Evolutionary conservation across 371 early-diverging fungal species (phyloP).

Genomic region (Mortierella sp.): DNA sequence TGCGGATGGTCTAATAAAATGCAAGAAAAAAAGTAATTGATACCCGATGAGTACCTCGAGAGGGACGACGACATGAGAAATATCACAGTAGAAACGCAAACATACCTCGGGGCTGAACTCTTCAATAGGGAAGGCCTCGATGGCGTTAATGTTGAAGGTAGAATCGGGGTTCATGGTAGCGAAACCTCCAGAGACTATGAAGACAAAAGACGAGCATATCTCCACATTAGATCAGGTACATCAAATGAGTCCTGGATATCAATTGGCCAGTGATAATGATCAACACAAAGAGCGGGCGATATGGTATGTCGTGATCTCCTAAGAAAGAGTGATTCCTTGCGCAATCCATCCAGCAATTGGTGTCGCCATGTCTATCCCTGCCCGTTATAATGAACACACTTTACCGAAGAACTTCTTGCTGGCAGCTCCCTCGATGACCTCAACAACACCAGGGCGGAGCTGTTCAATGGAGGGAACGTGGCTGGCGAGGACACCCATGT

Average conservation of each 20-base stretch:
- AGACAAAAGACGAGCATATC: background rate
- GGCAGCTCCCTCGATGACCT: conserved; percentile 80
- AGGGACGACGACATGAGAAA: background rate
- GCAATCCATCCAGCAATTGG: background rate
- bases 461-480: conserved; percentile 98
- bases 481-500: conserved; percentile 98
- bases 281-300: too few species aligned
- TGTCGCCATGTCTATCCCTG: background rate
- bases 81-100: background rate
- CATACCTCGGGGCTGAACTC: conserved; percentile 83
- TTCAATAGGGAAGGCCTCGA: conserved; percentile 93
- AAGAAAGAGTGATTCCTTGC: background rate
- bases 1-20: conserved; percentile 70
- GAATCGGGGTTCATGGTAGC: conserved; percentile 97
- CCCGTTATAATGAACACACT: conserved; percentile 3
- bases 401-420: conserved; percentile 95
- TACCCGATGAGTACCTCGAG: background rate
- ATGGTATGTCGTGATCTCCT: too few species aligned
- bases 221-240: background rate
- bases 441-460: conserved; percentile 93
- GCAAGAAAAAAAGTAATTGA: background rate
- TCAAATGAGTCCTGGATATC: background rate
- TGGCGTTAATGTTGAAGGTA: conserved; percentile 95
- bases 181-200: conserved; percentile 94
- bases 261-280: conserved; percentile 7